These are phyloP conservation scores for Taphrina betulina DNA, from an alignment of 1,139 yeast genomes.

Conservation along the genomic window DNA sequence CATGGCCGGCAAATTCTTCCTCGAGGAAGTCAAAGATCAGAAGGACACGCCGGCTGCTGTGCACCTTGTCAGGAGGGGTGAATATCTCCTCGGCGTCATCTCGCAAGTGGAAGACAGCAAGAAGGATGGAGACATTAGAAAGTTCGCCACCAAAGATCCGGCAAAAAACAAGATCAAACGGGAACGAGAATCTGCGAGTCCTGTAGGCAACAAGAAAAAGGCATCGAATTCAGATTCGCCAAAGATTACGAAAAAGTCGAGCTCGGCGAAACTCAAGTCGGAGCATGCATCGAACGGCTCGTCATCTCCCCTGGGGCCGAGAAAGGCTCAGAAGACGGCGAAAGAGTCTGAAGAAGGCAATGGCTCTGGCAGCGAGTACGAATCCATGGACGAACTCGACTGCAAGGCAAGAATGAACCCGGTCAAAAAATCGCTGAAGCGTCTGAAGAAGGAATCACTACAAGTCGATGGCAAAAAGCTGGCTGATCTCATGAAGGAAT, in stretches of 20 bases:
- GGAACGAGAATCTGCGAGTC: slow-evolving; percentile 22
- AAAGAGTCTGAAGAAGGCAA: slow-evolving; percentile 3
- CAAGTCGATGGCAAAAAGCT: slow-evolving; percentile 83
- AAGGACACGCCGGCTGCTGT: slow-evolving; percentile 81
- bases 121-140: slow-evolving; percentile 25
- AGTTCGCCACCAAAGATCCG: slow-evolving; percentile 17
- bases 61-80: slow-evolving; percentile 90
- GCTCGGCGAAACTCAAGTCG: background rate
- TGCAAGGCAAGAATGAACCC: slow-evolving; percentile 69
- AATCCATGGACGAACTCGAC: slow-evolving; percentile 73
- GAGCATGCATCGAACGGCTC: slow-evolving; percentile 25
- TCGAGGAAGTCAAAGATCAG: slow-evolving; percentile 52
- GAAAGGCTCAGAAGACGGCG: background rate
- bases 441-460: slow-evolving; percentile 68
- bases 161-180: slow-evolving; percentile 8
- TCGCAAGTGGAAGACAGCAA: slow-evolving; percentile 47
- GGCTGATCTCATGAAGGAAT: slow-evolving; percentile 71
- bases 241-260: slow-evolving; percentile 4
- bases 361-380: slow-evolving; percentile 54
- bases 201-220: slow-evolving; percentile 13
- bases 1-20: slow-evolving; percentile 75
- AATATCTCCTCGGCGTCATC: slow-evolving; percentile 71
- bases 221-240: background rate
- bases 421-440: slow-evolving; percentile 69
- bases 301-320: slow-evolving; percentile 23